Evolutionary conservation across 2,329 filamentous ascomycete species (phyloP).

Genomic region (Microascus cirrosus): DNA sequence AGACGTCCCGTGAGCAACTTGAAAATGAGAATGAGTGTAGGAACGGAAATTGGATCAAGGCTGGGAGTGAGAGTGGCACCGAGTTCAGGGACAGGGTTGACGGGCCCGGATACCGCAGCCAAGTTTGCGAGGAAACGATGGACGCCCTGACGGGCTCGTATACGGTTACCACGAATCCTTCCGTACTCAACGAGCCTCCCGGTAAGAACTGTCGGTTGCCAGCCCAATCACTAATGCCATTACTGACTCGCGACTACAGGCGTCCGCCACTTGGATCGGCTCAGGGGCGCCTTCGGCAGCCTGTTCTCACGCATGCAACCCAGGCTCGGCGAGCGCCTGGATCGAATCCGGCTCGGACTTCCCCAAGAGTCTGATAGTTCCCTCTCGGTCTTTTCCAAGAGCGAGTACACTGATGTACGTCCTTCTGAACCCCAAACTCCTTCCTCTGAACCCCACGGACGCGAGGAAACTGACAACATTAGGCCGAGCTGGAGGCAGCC

Average conservation of each 20-base stretch:
- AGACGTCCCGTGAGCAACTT: not conserved
- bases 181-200: not conserved
- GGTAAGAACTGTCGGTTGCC: not conserved
- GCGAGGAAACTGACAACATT: too few relatives aligned
- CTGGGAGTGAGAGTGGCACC: too few relatives aligned
- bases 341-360: not conserved
- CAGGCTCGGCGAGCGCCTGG: not conserved
- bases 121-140: not conserved
- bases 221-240: not conserved
- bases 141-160: slow-evolving; percentile 2
- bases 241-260: not conserved
- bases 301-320: not conserved
- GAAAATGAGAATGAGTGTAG: not conserved
- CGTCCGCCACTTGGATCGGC: not conserved
- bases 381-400: not conserved
- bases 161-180: not conserved
- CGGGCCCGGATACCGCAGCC: not conserved
- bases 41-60: too few relatives aligned
- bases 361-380: not conserved
- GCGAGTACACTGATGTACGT: not conserved
- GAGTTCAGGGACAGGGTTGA: not conserved
- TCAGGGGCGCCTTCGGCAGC: not conserved
- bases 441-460: not conserved
- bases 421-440: not conserved
- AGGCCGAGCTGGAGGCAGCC: not conserved